These are phyloP conservation scores for Aspergillus sp. DNA, from an alignment of 2,329 filamentous ascomycete genomes.

Conservation along the genomic window DNA sequence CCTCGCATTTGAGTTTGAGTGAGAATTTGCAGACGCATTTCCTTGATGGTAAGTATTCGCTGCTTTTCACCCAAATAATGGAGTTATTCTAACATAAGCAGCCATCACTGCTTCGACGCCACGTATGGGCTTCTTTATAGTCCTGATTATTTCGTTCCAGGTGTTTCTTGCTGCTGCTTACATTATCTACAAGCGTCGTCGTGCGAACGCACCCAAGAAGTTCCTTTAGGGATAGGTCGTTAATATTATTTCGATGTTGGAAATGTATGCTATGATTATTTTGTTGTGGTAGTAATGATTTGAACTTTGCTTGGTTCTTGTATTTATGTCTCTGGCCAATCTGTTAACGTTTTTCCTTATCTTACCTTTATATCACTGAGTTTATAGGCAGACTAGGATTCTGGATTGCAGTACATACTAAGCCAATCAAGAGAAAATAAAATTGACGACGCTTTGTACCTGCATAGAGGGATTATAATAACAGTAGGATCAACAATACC, in stretches of 20 bases:
- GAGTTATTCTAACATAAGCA: conserved; percentile 16
- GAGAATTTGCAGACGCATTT: conserved; percentile 47
- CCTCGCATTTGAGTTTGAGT: conserved; percentile 47
- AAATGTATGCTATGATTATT: background rate
- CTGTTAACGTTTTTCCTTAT: too few relatives aligned
- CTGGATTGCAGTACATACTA: too few relatives aligned
- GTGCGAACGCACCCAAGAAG: conserved; percentile 77
- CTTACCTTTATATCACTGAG: too few relatives aligned
- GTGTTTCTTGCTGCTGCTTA: conserved; percentile 62
- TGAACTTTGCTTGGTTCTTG: background rate
- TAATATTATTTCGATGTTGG: background rate
- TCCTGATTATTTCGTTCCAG: conserved; percentile 69
- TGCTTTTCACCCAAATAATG: background rate
- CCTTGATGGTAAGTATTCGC: conserved; percentile 40
- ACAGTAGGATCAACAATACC: too few relatives aligned
- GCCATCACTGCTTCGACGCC: conserved; percentile 50
- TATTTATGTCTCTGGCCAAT: too few relatives aligned
- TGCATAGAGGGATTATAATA: too few relatives aligned
- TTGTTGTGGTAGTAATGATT: background rate
- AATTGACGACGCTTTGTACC: too few relatives aligned
- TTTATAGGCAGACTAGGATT: too few relatives aligned
- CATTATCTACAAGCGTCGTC: conserved; percentile 71
- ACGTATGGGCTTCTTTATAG: conserved; percentile 57
- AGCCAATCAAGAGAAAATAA: too few relatives aligned
- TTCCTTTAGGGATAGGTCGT: conserved; percentile 55